A percentile compares a stretch with the other conserved stretches of the same genome.
Conservation (phyloP, 2,329 filamentous ascomycete genomes). For the Fusarium abutilonis region DNA sequence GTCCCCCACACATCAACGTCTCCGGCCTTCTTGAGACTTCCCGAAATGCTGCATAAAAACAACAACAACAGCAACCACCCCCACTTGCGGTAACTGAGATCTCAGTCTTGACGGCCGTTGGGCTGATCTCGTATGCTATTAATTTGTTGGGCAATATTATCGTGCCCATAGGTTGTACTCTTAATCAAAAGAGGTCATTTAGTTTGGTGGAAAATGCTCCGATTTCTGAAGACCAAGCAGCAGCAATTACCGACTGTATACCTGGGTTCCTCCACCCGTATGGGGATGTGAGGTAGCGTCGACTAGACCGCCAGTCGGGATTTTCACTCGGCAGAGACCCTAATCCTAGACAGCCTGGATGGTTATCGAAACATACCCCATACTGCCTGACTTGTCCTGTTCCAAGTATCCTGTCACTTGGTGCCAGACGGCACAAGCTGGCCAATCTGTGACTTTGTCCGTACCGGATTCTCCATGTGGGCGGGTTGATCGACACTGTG, state of each 20-base stretch:
- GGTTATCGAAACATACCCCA: conserved; percentile 5
- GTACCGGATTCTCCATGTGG: conserved; percentile 25
- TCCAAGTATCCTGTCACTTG: conserved; percentile 10
- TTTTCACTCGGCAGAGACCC: conserved; percentile 33
- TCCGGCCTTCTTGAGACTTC: neutral
- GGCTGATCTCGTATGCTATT: neutral
- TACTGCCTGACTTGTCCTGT: conserved; percentile 16
- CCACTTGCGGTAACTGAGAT: conserved; percentile 10
- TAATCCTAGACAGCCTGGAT: conserved; percentile 23
- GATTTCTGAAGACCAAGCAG: conserved; percentile 15
- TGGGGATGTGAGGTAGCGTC: conserved; percentile 25
- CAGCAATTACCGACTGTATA: conserved; percentile 27
- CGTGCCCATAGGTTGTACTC: conserved; percentile 11
- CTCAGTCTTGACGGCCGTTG: conserved; percentile 12
- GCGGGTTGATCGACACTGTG: conserved; percentile 25
- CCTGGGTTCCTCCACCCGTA: conserved; percentile 20
- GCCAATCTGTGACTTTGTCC: conserved; percentile 31
- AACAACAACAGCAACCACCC: conserved; percentile 14
- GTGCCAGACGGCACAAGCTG: conserved; percentile 22
- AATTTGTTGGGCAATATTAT: conserved; percentile 8
- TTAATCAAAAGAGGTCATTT: conserved; percentile 13
- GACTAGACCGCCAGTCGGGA: conserved; percentile 38
- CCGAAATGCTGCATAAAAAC: conserved; percentile 16
- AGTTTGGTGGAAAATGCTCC: conserved; percentile 24
- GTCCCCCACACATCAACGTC: conserved; percentile 5